phyloP scores from a whole-genome alignment of 768 basidiomycete species.

The Russula abietina region DNA sequence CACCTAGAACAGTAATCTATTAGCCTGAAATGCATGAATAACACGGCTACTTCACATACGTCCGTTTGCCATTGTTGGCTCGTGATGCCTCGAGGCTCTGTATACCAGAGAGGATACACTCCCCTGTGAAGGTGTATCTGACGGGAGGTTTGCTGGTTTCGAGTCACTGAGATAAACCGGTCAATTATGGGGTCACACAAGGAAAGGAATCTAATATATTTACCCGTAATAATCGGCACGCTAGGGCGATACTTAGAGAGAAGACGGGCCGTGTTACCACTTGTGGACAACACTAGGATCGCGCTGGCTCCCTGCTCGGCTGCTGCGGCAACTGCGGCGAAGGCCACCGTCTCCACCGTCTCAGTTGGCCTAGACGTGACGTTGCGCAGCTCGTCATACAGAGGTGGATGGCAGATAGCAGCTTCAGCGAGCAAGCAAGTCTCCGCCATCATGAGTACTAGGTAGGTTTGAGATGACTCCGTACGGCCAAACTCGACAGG shows the following conservation, averaged over 20 bases:
- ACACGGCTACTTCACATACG: slow-evolving; percentile 44
- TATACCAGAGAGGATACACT: slow-evolving; percentile 95
- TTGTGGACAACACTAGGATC: slow-evolving; percentile 93
- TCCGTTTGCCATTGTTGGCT: slow-evolving; percentile 96
- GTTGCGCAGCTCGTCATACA: slow-evolving; percentile 82
- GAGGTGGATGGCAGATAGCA: slow-evolving; percentile 89
- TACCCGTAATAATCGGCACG: slow-evolving; percentile 92
- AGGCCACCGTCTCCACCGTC: slow-evolving; percentile 92
- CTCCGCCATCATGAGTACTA: slow-evolving; percentile 99
- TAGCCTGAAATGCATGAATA: slow-evolving; percentile 12
- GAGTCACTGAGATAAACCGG: slow-evolving; percentile 59
- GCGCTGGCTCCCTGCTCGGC: slow-evolving; percentile 92
- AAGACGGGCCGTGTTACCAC: slow-evolving; percentile 92
- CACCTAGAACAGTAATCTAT: slow-evolving; percentile 41
- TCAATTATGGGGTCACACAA: neutral
- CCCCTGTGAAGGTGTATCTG: slow-evolving; percentile 97
- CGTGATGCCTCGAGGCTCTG: slow-evolving; percentile 85
- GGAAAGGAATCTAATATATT: slow-evolving; percentile 27
- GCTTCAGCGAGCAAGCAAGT: slow-evolving; percentile 95
- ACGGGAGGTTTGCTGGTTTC: slow-evolving; percentile 91
- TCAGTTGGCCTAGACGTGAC: slow-evolving; percentile 83
- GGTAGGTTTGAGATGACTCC: neutral
- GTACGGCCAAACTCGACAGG: neutral
- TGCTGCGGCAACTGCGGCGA: slow-evolving; percentile 93
- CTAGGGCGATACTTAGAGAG: slow-evolving; percentile 93